A percentile compares a stretch with the other conserved stretches of the same genome.
These are phyloP conservation scores for Tympanopsis confertula DNA, from an alignment of 2,329 filamentous ascomycete species.

Conservation along the genomic window DNA sequence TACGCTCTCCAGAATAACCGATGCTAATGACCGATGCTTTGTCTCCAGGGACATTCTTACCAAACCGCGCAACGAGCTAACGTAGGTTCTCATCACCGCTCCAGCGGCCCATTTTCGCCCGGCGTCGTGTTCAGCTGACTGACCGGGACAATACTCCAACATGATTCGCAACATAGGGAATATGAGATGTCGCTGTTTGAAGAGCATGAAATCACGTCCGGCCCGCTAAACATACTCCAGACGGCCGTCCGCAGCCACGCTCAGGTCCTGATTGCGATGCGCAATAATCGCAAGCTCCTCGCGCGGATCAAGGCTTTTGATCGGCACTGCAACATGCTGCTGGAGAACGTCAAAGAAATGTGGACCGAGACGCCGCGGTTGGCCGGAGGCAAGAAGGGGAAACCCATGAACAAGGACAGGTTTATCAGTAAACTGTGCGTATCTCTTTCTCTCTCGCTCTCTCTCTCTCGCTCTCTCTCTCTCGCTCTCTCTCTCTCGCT, in stretches of 20 bases:
- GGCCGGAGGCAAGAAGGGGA: background rate
- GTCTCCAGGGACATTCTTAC: constrained; percentile 67
- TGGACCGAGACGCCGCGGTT: background rate
- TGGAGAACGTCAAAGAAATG: background rate
- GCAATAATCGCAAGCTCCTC: constrained; percentile 87
- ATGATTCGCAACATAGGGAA: constrained; percentile 19
- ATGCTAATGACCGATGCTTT: constrained; percentile 15
- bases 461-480: too few species aligned
- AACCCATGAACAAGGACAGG: background rate
- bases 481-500: too few species aligned
- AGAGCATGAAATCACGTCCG: constrained; percentile 69
- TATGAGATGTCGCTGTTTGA: constrained; percentile 51
- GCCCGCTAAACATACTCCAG: constrained; percentile 85
- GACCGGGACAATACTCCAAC: constrained; percentile 38
- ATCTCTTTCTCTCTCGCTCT: too few species aligned
- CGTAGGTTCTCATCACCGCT: constrained; percentile 44
- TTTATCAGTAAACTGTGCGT: background rate
- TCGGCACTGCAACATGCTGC: background rate
- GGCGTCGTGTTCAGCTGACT: constrained; percentile 74
- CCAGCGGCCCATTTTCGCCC: constrained; percentile 9
- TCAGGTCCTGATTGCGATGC: constrained; percentile 92
- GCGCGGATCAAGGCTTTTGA: background rate
- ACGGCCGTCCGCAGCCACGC: constrained; percentile 89
- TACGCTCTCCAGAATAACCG: constrained; percentile 5
- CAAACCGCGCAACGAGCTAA: constrained; percentile 83